Evolutionary conservation across 2,329 filamentous ascomycete species (phyloP).

Genomic region (Cytospora piceae): DNA sequence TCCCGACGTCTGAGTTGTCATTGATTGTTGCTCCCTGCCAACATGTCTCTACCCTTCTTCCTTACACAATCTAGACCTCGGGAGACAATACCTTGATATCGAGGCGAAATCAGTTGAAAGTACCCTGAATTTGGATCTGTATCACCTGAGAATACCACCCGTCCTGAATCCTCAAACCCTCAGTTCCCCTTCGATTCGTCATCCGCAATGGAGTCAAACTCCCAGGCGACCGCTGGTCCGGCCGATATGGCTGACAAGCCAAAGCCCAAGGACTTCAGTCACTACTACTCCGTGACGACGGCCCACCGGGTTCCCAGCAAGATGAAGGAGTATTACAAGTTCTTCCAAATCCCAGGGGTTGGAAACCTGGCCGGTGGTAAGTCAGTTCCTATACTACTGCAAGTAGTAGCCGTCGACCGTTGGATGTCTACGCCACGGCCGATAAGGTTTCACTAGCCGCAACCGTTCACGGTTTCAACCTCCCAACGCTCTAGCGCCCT

Average conservation of each 20-base stretch:
- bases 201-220: conserved; percentile 24
- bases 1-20: conserved; percentile 22
- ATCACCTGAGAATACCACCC: background rate
- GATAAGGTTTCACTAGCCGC: conserved; percentile 23
- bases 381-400: conserved; percentile 33
- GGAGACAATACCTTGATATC: background rate
- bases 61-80: background rate
- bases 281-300: conserved; percentile 75
- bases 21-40: conserved; percentile 3
- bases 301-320: conserved; percentile 65
- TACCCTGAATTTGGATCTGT: conserved; percentile 1
- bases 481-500: background rate
- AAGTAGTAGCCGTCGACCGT: background rate
- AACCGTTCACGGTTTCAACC: conserved; percentile 2
- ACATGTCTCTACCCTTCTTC: background rate
- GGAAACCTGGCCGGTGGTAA: conserved; percentile 65
- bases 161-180: background rate
- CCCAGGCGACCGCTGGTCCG: conserved; percentile 19
- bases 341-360: conserved; percentile 69
- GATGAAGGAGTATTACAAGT: conserved; percentile 86
- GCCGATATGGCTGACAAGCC: conserved; percentile 38
- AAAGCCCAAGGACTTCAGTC: conserved; percentile 72
- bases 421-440: conserved; percentile 13
- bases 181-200: background rate
- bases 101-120: background rate